Evolutionary conservation across 768 basidiomycete genomes (phyloP).

Genomic region (Lanmaoa rubissima): DNA sequence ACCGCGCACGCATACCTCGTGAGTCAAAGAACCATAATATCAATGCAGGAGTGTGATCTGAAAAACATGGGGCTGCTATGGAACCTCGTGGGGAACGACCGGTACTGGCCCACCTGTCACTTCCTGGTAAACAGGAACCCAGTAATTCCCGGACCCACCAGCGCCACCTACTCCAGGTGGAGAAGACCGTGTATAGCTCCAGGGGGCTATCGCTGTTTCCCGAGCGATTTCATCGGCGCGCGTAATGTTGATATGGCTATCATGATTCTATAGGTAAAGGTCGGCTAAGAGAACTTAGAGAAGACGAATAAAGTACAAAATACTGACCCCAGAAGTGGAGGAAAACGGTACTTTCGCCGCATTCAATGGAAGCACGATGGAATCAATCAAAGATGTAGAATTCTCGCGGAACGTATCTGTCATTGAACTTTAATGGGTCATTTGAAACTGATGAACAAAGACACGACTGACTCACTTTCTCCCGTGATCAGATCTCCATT

Average conservation of each 20-base stretch:
- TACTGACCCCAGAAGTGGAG: slow-evolving; percentile 61
- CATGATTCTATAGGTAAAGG: slow-evolving; percentile 56
- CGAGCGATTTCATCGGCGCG: slow-evolving; percentile 65
- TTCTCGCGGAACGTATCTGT: slow-evolving; percentile 67
- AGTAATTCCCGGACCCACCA: slow-evolving; percentile 68
- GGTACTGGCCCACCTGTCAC: slow-evolving; percentile 27
- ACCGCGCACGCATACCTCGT: slow-evolving; percentile 40
- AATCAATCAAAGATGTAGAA: slow-evolving; percentile 62
- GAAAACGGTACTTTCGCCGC: slow-evolving; percentile 60
- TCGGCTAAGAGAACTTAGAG: background rate
- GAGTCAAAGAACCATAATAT: slow-evolving; percentile 80
- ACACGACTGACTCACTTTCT: slow-evolving; percentile 43
- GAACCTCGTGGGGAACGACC: background rate
- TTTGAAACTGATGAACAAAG: background rate
- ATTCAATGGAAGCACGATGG: slow-evolving; percentile 61
- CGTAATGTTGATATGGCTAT: slow-evolving; percentile 70
- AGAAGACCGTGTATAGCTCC: slow-evolving; percentile 62
- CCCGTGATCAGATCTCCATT: slow-evolving; percentile 77
- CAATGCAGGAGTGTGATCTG: slow-evolving; percentile 47
- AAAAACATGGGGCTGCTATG: background rate
- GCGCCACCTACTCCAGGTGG: slow-evolving; percentile 62
- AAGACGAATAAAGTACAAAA: background rate
- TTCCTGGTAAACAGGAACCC: slow-evolving; percentile 63
- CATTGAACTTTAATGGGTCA: background rate
- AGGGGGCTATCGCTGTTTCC: slow-evolving; percentile 51